These are phyloP conservation scores for Pseudogymnoascus destructans DNA, from an alignment of 2,329 filamentous ascomycete genomes.

Conservation along the genomic window DNA sequence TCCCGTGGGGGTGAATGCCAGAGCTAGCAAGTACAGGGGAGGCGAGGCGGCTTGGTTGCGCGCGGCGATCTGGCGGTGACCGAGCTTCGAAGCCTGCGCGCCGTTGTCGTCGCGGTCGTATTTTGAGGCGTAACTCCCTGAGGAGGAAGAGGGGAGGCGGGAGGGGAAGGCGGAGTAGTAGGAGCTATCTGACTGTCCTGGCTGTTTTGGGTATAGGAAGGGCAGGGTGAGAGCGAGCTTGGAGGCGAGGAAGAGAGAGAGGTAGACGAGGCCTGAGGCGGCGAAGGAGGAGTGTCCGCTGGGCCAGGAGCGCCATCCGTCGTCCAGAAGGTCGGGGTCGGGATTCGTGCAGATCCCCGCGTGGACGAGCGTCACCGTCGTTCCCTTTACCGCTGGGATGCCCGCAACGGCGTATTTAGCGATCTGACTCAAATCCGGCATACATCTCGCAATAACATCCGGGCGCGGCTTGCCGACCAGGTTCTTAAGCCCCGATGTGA, in stretches of 20 bases:
- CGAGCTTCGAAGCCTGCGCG: conserved; percentile 13
- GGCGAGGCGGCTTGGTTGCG: conserved; percentile 69
- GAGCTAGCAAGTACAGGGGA: conserved; percentile 61
- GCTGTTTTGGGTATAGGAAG: conserved; percentile 39
- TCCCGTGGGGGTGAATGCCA: conserved; percentile 59
- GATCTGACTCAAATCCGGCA: conserved; percentile 58
- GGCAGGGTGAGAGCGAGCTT: conserved; percentile 67
- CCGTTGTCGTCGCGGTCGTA: not conserved
- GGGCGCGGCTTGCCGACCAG: conserved; percentile 52
- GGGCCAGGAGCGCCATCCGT: conserved; percentile 77
- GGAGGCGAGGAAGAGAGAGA: conserved; percentile 75
- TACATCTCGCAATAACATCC: conserved; percentile 55
- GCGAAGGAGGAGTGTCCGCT: conserved; percentile 64
- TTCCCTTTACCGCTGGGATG: conserved; percentile 34
- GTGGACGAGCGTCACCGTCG: conserved; percentile 57
- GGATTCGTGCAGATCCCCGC: conserved; percentile 52
- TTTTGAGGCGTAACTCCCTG: conserved; percentile 9
- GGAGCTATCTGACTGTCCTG: conserved; percentile 23
- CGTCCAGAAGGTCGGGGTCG: conserved; percentile 48
- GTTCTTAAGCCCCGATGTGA: conserved; percentile 77
- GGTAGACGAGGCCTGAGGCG: conserved; percentile 70
- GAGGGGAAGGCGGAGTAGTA: conserved; percentile 62
- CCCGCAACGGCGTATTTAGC: conserved; percentile 49
- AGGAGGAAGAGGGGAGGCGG: conserved; percentile 40
- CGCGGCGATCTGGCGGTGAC: conserved; percentile 35